These are phyloP conservation scores for Grigorovia yakushimaensis DNA, from an alignment of 805 yeast genomes.

Conservation along the genomic window DNA sequence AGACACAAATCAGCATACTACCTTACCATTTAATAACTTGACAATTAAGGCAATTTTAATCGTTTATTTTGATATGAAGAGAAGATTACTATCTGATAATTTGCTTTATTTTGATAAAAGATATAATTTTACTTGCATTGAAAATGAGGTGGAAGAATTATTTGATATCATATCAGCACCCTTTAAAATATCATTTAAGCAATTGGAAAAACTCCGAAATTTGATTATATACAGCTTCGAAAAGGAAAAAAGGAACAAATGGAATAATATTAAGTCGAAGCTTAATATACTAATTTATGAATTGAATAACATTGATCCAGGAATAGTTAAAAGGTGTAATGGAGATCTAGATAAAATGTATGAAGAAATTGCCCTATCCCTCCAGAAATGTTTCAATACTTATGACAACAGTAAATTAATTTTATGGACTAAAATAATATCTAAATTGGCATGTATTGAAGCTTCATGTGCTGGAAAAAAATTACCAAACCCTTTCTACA, in stretches of 20 bases:
- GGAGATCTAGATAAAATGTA: constrained; percentile 5
- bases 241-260: background rate
- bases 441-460: constrained; percentile 19
- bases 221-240: constrained; percentile 7
- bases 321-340: constrained; percentile 4
- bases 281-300: constrained; percentile 5
- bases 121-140: background rate
- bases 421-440: constrained; percentile 14
- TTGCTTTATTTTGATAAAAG: constrained; percentile 6
- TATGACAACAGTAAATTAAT: constrained; percentile 11
- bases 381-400: constrained; percentile 12
- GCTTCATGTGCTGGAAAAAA: background rate
- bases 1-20: background rate
- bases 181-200: constrained; percentile 11
- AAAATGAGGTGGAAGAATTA: constrained; percentile 3
- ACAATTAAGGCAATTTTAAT: constrained; percentile 15
- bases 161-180: constrained; percentile 6
- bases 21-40: constrained; percentile 3
- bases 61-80: constrained; percentile 15
- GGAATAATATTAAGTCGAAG: background rate
- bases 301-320: constrained; percentile 8
- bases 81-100: constrained; percentile 7
- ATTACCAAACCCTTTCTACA: background rate
- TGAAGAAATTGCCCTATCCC: constrained; percentile 10
- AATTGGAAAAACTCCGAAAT: constrained; percentile 17